phyloP scores from a whole-genome alignment of 306 rosid species.

The Abrus pulchellus region DNA sequence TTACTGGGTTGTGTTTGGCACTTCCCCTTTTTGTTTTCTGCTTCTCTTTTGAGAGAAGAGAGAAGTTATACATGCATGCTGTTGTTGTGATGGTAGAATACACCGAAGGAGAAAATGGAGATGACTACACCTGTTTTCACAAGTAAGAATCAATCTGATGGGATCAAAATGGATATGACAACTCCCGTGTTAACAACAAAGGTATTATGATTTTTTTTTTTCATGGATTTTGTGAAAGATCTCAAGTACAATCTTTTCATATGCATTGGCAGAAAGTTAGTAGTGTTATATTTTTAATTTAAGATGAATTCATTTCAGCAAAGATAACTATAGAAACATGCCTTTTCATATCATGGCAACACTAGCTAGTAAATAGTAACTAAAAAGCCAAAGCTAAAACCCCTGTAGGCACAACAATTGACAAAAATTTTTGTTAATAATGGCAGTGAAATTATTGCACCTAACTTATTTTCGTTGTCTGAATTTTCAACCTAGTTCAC shows the following conservation, averaged over 20 bases:
- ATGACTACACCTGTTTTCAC: conserved; percentile 95
- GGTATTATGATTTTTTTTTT: conserved; percentile 58
- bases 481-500: conserved; percentile 32
- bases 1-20: conserved; percentile 35
- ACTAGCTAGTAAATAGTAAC: background rate
- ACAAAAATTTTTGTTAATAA: background rate
- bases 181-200: conserved; percentile 86
- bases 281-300: conserved; percentile 25
- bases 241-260: conserved; percentile 18
- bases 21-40: background rate
- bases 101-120: conserved; percentile 81
- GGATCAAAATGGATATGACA: conserved; percentile 93
- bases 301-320: conserved; percentile 5
- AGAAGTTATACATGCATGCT: conserved; percentile 19
- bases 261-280: conserved; percentile 13
- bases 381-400: conserved; percentile 23
- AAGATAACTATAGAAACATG: conserved; percentile 13
- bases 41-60: conserved; percentile 26
- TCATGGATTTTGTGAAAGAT: conserved; percentile 35
- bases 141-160: conserved; percentile 67
- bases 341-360: conserved; percentile 21
- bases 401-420: background rate
- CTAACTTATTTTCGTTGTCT: conserved; percentile 32
- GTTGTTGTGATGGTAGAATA: conserved; percentile 66
- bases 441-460: conserved; percentile 30